Base-by-base conservation (phyloP, 1,139 yeast species). In the Pichia kudriavzevii region DNA sequence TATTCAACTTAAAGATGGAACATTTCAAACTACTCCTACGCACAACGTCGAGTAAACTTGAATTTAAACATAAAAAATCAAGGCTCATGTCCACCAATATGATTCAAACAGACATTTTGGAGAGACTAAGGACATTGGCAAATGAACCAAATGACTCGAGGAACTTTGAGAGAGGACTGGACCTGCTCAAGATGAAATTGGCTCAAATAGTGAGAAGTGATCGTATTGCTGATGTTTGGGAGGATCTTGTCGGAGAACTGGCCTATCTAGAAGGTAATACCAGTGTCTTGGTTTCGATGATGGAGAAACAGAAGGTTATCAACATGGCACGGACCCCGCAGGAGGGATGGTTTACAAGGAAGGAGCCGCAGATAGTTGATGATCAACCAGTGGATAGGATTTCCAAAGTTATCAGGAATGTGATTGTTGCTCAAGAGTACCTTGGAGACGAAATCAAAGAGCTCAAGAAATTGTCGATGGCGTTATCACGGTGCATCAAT, bases 401-500 rank as follows among this genome's bases (percentile, higher is more conserved):
- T 3, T 29, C 43, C 6, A 43, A 43, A 27, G 41, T 41, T 12
- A 29, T 43, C 7, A 33, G 46, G 22, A 43, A 43, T 31, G 24
- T 37, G 1, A 12, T 43, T 5, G 35, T 36, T 10, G 42, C 45
- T 3, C 38, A 41, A 21, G 34, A 34, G 11, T 39, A 29, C 18
- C 26, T 43, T 14, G 42, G 44, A 13, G 44, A 43, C 22, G 46
- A 43, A 12, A 28, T 43, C 1, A 41, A 41, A 19, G 46, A 43
- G 19, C 28, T 43, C n/a, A 36, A 34, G 13, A 41, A 42, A 17
- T 27, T 43, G 3, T 20, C 35, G 6, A 3, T 26, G 4, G 20
- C 30, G 3, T 31, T 43, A 22, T 15, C 15, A 5, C 36, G 38
- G 16, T 33, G 36, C 16, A 22, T 43, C 6, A 35, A 38, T 23